phyloP scores from a whole-genome alignment of 2,329 filamentous ascomycete genomes.

The Cordyceps javanica region DNA sequence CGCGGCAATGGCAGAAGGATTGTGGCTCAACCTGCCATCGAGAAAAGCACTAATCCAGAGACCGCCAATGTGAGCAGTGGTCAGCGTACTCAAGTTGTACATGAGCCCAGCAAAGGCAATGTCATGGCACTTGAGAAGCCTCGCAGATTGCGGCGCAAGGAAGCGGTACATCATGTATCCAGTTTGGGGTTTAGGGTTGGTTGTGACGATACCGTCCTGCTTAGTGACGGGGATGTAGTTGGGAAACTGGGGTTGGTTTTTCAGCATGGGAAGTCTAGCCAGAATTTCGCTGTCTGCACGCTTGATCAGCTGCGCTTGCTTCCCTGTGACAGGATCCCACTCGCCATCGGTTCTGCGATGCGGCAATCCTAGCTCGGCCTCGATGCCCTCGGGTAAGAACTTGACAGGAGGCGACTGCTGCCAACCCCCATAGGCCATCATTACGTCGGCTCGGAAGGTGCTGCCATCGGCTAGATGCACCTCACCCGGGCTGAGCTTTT shows the following conservation, averaged over 20 bases:
- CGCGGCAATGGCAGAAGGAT: conserved; percentile 11
- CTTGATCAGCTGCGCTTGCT: conserved; percentile 29
- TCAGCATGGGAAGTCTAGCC: conserved; percentile 44
- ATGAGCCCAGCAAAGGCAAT: conserved; percentile 39
- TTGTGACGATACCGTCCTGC: conserved; percentile 30
- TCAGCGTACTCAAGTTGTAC: conserved; percentile 34
- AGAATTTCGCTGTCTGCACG: conserved; percentile 49
- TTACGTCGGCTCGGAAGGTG: conserved; percentile 39
- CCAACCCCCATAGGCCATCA: conserved; percentile 57
- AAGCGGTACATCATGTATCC: conserved; percentile 39
- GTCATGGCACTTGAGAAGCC: conserved; percentile 30
- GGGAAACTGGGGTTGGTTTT: conserved; percentile 41
- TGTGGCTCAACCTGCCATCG: conserved; percentile 15
- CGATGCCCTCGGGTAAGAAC: conserved; percentile 43
- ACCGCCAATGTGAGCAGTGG: conserved; percentile 39
- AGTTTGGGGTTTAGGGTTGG: conserved; percentile 26
- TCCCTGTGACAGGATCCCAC: conserved; percentile 8
- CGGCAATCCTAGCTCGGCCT: conserved; percentile 43
- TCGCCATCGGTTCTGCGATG: conserved; percentile 24
- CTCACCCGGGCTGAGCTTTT: conserved; percentile 34
- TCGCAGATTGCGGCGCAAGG: conserved; percentile 33
- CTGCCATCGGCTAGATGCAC: conserved; percentile 47
- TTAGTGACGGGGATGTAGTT: conserved; percentile 37
- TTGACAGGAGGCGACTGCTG: conserved; percentile 44
- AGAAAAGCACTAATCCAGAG: conserved; percentile 61